Base-by-base conservation (phyloP, 2,329 filamentous ascomycete genomes). In the Catunica adiposa region DNA sequence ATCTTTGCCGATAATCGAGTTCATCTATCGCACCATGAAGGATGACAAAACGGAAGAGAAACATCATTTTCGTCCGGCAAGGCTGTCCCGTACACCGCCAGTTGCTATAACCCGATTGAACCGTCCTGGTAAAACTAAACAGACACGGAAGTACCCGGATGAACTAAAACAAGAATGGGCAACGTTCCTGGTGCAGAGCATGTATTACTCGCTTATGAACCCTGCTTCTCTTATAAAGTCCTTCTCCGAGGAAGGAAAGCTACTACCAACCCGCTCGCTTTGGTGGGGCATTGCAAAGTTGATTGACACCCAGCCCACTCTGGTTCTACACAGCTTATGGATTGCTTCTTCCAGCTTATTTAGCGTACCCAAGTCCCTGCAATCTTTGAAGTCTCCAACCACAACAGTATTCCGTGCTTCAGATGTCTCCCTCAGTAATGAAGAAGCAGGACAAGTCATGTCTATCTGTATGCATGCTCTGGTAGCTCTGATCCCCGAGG, bases 311-410 rank as follows among this genome's bases (percentile, higher is more conserved):
- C 72, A 74, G 15, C 77, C 79, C 3, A 77, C 69, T 50, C 64
- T 83, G 20, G 78, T 83, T 1, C 75, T 82, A 53, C 76, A 83
- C 62, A 80, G 78, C 61, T 69, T 84, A 3, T 85, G 82, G 82
- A 70, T 78, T 60, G 77, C 78, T 4, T 71, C 79, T 1, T 74
- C 72, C 6, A 71, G 71, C 50, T 67, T 84, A 3, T 84, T 83
- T 61, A 67, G 71, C n/a, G 73, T 77, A 1, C 77, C 79, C 1
- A 68, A 69, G 56, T 61, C 68, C 4, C 61, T 76, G 0, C 70
- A 71, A 56, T 65, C 68, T 8, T 63, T 69, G 47, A 67, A 66
- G 7, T 69, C 70, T 17, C 65, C 70, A 0, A 67, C 66, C 2
- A 63, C 64, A 20, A 69, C 66, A 56, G 62, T 69, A 3, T 69